Evolutionary conservation across 306 rosid genomes (phyloP), one percentile per base, ranked within the genome.

Genomic region (Glycine tomentella): DNA sequence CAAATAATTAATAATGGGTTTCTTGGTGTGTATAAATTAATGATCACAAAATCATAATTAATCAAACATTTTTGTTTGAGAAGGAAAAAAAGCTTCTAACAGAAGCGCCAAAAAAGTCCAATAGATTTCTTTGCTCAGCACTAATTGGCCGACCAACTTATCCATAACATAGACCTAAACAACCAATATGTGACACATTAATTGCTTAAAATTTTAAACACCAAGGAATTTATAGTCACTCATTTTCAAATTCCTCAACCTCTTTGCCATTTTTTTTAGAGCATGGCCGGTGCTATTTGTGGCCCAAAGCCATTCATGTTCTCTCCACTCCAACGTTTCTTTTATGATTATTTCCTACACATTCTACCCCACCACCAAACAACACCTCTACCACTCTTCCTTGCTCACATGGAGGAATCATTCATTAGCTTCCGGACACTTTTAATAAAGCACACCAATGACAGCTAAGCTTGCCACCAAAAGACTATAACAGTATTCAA

Each of bases 371-470:
- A 89, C 96, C 69, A 89, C 87, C 76, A 79, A 82, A 80, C 85
- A 66, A 76, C 82, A 69, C 79, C 59, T 48, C 66, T 65, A 20
- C 69, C 79, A 31, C 15, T 80, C 81, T 80, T 66, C 20, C 74
- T 7, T 65, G n/a, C 77, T 87, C 92, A 92, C 94, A 90, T 92
- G 91, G 91, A 77, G 56, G 87, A 90, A 85, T 79, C 86, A 92
- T 94, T 91, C 79, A 89, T 91, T 87, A 74, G 88, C 92, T 85
- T 88, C 94, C 83, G 16, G 89, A 91, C 97, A 87, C n/a, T 86
- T 89, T 88, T 53, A 85, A 82, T 87, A 90, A 86, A 79, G 88
- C 88, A 75, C 62, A n/a, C 81, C 61, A 25, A 11, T 78, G 87
- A 83, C 97, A 94, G 94, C 96, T 92, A 80, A 80, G 72, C 71